Conservation (phyloP, 805 yeast genomes). For the Metschnikowia koreensis region DNA sequence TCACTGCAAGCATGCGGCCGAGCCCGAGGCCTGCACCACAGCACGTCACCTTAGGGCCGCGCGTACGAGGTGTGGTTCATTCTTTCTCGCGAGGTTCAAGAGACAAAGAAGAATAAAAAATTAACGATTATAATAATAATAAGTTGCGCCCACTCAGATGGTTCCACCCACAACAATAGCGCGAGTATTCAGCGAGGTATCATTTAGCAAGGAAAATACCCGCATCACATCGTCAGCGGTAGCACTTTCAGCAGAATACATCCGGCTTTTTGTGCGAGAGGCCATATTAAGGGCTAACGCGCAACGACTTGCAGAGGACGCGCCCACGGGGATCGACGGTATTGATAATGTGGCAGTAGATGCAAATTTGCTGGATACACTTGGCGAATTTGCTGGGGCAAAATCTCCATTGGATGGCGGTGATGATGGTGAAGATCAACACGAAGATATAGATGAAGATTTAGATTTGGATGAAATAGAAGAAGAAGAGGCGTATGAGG, state of each 20-base stretch:
- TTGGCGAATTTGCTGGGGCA: not conserved
- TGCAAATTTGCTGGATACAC: constrained; percentile 6
- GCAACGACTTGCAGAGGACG: constrained; percentile 37
- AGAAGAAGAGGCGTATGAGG: constrained; percentile 16
- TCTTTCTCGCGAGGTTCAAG: not conserved
- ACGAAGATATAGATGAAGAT: not conserved
- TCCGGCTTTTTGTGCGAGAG: constrained; percentile 55
- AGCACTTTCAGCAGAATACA: constrained; percentile 52
- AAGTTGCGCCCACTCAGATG: not conserved
- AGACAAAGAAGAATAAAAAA: too few relatives aligned
- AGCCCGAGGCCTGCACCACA: not conserved
- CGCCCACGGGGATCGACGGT: constrained; percentile 29
- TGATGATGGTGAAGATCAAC: not conserved
- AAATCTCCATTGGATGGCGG: too few relatives aligned
- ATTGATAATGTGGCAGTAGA: constrained; percentile 27
- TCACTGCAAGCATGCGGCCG: not conserved
- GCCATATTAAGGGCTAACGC: constrained; percentile 59
- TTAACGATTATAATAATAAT: too few relatives aligned
- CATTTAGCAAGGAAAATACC: constrained; percentile 47
- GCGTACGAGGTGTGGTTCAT: not conserved
- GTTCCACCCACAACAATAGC: constrained; percentile 41
- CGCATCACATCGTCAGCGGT: constrained; percentile 49
- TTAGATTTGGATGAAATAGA: not conserved
- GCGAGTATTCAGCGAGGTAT: constrained; percentile 48
- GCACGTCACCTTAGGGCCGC: not conserved